These are phyloP conservation scores for Tolypocladium paradoxum DNA, from an alignment of 2,329 filamentous ascomycete genomes.

Conservation along the genomic window DNA sequence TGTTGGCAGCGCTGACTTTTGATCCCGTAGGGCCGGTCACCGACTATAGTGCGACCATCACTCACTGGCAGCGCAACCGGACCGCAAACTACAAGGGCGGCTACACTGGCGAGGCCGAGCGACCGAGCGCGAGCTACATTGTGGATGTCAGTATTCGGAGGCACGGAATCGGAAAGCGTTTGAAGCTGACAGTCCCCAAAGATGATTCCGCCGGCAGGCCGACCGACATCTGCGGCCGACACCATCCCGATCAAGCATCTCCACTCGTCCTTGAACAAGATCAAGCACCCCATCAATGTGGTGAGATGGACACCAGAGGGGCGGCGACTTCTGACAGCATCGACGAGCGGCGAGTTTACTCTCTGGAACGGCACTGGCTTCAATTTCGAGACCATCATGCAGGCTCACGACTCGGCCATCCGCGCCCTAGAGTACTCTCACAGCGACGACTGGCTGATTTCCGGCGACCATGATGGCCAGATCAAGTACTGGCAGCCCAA, in stretches of 20 bases:
- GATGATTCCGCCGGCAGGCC: constrained; percentile 79
- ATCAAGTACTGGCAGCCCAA: constrained; percentile 99
- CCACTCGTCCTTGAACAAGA: constrained; percentile 97
- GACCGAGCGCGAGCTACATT: constrained; percentile 81
- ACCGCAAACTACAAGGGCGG: constrained; percentile 57
- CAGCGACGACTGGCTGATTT: constrained; percentile 93
- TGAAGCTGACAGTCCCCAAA: constrained; percentile 23
- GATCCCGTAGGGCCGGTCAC: constrained; percentile 64
- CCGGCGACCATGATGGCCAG: constrained; percentile 86
- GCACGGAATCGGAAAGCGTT: not conserved
- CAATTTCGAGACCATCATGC: constrained; percentile 99
- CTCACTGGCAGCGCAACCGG: constrained; percentile 83
- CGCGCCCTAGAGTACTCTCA: constrained; percentile 80
- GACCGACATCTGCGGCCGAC: constrained; percentile 65
- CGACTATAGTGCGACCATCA: constrained; percentile 82
- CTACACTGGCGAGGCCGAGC: constrained; percentile 64
- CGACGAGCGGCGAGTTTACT: constrained; percentile 94
- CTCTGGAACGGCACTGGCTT: constrained; percentile 98
- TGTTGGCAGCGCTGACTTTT: constrained; percentile 9
- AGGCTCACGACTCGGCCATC: constrained; percentile 85
- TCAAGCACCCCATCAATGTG: constrained; percentile 93
- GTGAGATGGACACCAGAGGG: constrained; percentile 97
- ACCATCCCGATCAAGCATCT: constrained; percentile 90
- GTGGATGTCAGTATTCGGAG: constrained; percentile 50
- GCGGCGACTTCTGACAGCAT: constrained; percentile 79